Evolutionary conservation across 2,329 filamentous ascomycete genomes (phyloP).

Genomic region (Tolypocladium sp.): DNA sequence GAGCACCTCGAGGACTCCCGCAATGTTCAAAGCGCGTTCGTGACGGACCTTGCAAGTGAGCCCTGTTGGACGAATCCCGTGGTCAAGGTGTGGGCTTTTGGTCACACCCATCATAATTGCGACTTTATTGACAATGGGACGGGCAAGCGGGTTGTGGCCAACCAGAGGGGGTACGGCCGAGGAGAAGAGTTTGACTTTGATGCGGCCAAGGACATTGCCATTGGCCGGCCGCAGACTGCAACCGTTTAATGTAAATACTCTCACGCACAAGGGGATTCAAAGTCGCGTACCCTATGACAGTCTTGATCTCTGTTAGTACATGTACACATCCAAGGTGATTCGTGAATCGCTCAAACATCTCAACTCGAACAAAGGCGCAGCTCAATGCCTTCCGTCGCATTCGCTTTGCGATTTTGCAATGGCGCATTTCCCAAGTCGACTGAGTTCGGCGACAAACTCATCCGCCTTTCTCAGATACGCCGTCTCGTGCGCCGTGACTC

Average conservation of each 20-base stretch:
- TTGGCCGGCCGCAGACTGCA: not conserved
- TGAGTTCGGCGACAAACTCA: slow-evolving; percentile 33
- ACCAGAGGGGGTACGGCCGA: slow-evolving; percentile 23
- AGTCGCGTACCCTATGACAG: no score
- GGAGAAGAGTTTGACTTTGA: not conserved
- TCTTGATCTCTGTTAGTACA: no score
- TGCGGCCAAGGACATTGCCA: not conserved
- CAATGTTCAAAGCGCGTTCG: slow-evolving; percentile 19
- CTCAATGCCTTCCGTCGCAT: not conserved
- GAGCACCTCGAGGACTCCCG: not conserved
- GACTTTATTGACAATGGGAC: slow-evolving; percentile 20
- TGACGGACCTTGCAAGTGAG: slow-evolving; percentile 28
- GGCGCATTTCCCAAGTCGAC: slow-evolving; percentile 31
- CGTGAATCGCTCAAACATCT: not conserved
- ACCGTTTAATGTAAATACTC: not conserved
- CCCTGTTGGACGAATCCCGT: slow-evolving; percentile 21
- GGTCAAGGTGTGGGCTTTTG: slow-evolving; percentile 36
- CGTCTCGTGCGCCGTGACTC: slow-evolving; percentile 22
- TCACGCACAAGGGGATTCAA: not conserved
- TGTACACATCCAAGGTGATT: not conserved
- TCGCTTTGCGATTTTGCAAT: slow-evolving; percentile 20
- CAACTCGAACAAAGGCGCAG: not conserved
- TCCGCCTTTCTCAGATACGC: slow-evolving; percentile 30
- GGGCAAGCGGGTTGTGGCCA: slow-evolving; percentile 11
- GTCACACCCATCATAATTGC: slow-evolving; percentile 38